Evolutionary conservation across 2,329 filamentous ascomycete genomes (phyloP).

Genomic region (Lachnellula hyalina): DNA sequence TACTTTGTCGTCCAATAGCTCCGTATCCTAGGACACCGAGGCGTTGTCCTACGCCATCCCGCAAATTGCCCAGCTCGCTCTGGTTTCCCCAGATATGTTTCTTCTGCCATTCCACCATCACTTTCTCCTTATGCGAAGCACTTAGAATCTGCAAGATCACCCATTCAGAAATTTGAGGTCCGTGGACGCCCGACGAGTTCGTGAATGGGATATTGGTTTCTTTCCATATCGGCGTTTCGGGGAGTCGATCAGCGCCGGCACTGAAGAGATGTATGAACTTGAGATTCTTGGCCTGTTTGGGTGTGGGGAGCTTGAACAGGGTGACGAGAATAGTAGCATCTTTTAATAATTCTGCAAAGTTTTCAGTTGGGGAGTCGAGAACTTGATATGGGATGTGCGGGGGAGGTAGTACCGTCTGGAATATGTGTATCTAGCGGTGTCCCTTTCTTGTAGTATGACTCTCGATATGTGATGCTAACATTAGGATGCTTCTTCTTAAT

Average conservation of each 20-base stretch:
- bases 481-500: constrained; percentile 39
- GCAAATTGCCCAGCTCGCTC: constrained; percentile 32
- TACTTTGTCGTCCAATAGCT: constrained; percentile 39
- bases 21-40: constrained; percentile 45
- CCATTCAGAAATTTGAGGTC: constrained; percentile 62
- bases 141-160: constrained; percentile 56
- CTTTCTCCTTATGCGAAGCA: constrained; percentile 49
- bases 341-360: constrained; percentile 19
- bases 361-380: neutral
- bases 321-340: constrained; percentile 33
- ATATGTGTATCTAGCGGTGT: constrained; percentile 8
- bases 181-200: constrained; percentile 34
- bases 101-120: constrained; percentile 53
- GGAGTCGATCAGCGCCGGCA: constrained; percentile 32
- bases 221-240: constrained; percentile 28
- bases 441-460: constrained; percentile 25
- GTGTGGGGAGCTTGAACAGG: constrained; percentile 24
- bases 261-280: constrained; percentile 33
- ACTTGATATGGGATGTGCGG: neutral
- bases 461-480: constrained; percentile 39
- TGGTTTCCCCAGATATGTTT: constrained; percentile 45
- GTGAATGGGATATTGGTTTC: constrained; percentile 32
- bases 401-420: constrained; percentile 15
- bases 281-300: constrained; percentile 26
- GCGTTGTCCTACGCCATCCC: constrained; percentile 52